These are phyloP conservation scores for Epicoccum nigrum DNA, from an alignment of 2,329 filamentous ascomycete species.

Conservation along the genomic window DNA sequence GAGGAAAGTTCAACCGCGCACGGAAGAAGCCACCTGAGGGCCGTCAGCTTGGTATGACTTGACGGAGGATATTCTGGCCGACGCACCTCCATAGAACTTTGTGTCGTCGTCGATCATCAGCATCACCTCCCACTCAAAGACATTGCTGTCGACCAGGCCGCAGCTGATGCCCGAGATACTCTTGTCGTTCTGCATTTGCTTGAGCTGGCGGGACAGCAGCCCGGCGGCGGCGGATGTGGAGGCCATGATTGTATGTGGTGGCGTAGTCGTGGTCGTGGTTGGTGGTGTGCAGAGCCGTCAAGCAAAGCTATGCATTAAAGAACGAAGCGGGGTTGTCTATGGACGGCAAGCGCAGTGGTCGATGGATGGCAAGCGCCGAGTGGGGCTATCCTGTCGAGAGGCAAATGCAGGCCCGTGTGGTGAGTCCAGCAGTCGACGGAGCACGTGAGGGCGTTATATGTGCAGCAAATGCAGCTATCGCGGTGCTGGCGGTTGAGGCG, in stretches of 20 bases:
- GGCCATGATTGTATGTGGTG: conserved; percentile 33
- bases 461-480: neutral
- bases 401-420: neutral
- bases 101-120: conserved; percentile 96
- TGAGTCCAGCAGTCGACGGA: neutral
- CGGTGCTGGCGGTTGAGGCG: conserved; percentile 19
- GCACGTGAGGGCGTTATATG: conserved; percentile 7
- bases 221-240: conserved; percentile 65
- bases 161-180: conserved; percentile 95
- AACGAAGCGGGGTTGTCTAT: conserved; percentile 11
- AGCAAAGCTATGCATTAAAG: conserved; percentile 8
- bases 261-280: neutral
- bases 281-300: conserved; percentile 16
- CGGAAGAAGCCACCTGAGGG: conserved; percentile 82
- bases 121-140: conserved; percentile 99
- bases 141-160: conserved; percentile 81
- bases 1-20: conserved; percentile 91
- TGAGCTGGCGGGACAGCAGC: conserved; percentile 83
- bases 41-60: conserved; percentile 16
- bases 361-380: conserved; percentile 4
- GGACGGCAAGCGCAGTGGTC: conserved; percentile 2
- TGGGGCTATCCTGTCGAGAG: conserved; percentile 2
- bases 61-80: neutral
- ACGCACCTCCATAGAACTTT: conserved; percentile 86
- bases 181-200: conserved; percentile 90